Evolutionary conservation across 148 eudicot species (phyloP), one percentile per base, ranked within the genome.

Genomic region (Dysphania ambrosioides): DNA sequence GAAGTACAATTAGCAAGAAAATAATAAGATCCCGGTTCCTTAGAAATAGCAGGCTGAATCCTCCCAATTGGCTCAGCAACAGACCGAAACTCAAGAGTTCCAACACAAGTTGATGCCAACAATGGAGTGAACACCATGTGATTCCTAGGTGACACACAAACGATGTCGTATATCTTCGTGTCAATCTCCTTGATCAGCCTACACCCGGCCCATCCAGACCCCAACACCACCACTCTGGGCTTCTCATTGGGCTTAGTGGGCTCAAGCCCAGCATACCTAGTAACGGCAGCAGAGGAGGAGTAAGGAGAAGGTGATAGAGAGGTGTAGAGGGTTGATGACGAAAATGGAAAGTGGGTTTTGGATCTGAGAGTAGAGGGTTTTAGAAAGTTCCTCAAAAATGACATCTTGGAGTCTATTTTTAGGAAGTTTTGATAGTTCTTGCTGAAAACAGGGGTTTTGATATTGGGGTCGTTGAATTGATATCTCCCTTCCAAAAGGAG

Each of bases 51-150:
- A 10, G 98, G 96, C 58, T 95, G 98, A 51, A 95, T 95, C 77
- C 93, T 72, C 12, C 83, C 93, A 40, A 95, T 87, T 4, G 97
- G 98, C 77, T 95, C 98, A 21, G 98, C 98, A 3, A 95, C 98
- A 1, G 98, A 95, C 62, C 98, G 75, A 78, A 95, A 95, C 77
- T 95, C 98, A 8, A 95, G 91, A 18, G 97, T 92, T 3, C 97
- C 97, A 4, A 95, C 99, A 62, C 99, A 95, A 2, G 99, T 94
- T 0, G 97, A 94, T 2, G 98, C 98, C 70, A 94, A 72, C 44
- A 94, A 80, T 8, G 98, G 98, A 3, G 98, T 94, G 49, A 95
- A 95, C 13, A 92, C 99, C 99, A 95, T 95, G 69, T 95, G 99
- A 66, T 95, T 95, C 72, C 99, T 86, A 0, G 99, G 99, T 0